Evolutionary conservation across 2,329 filamentous ascomycete genomes (phyloP), one percentile per base, ranked within the genome.

Genomic region (Gnomoniopsis sp.): DNA sequence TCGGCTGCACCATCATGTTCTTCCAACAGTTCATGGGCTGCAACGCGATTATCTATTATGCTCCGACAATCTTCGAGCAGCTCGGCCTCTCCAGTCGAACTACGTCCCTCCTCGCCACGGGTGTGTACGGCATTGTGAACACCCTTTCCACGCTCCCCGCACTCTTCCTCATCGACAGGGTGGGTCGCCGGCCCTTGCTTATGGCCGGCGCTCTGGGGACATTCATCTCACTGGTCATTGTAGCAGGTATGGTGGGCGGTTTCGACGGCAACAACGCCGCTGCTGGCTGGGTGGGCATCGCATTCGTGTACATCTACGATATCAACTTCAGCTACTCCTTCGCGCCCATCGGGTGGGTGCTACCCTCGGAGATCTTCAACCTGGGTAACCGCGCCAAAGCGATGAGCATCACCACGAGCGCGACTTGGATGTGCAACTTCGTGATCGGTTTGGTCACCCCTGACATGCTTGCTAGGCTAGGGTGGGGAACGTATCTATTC

Each of bases 391-490:
- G 80, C 41, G 75, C 82, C 15, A 82, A 83, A 63, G 82, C 79
- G 26, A 81, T 89, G 58, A 75, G 81, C 0, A 71, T 85, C 6
- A 81, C 78, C n/a, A 80, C 78, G 0, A 81, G 76, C 62, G 78
- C 75, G 1, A 84, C 80, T 58, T 86, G 83, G 77, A 69, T 83
- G 23, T 83, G 79, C 67, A 85, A 87, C 67, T 86, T 86, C 38
- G 77, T 69, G 47, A 66, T 69, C 60, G 80, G 81, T 17, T 73
- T 83, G n/a, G 79, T 83, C n/a, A 83, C 80, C 0, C 83, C 81
- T 0, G 79, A 79, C 3, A 74, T 86, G 44, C 73, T 85, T 6
- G 69, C 79, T 54, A 75, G 78, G 30, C 82, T 68, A 3, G 71
- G 68, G 17, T 78, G 70, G 60, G 75, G 75, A 6, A 75, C 75